Conservation (phyloP, 2,329 filamentous ascomycete genomes). For the Xylariaceae sp. region DNA sequence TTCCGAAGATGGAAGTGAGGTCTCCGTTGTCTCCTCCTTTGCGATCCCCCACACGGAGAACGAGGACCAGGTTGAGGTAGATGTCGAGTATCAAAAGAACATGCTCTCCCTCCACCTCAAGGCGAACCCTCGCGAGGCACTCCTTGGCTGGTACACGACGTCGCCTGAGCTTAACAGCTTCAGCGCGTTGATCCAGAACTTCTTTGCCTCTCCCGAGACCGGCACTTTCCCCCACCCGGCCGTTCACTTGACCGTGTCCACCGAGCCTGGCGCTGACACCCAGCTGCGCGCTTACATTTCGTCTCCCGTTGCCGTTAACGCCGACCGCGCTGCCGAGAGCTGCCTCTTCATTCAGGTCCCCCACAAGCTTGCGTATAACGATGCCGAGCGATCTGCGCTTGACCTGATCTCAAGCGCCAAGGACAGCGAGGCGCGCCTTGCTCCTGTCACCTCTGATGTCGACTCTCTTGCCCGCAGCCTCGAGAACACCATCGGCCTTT, state of each 20-base stretch:
- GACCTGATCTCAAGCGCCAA: constrained; percentile 81
- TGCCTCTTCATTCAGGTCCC: constrained; percentile 97
- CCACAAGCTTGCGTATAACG: constrained; percentile 86
- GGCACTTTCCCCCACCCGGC: constrained; percentile 97
- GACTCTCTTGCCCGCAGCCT: constrained; percentile 81
- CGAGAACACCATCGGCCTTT: constrained; percentile 80
- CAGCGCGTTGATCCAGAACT: constrained; percentile 98
- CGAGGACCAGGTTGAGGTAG: constrained; percentile 96
- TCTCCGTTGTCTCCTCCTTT: constrained; percentile 93
- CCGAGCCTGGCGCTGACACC: constrained; percentile 80
- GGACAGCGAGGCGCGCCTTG: constrained; percentile 68
- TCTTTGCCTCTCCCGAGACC: constrained; percentile 94
- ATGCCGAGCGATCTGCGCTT: constrained; percentile 56
- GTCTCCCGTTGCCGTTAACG: constrained; percentile 87
- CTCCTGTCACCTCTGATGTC: constrained; percentile 76
- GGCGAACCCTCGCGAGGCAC: constrained; percentile 85
- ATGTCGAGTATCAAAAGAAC: constrained; percentile 99
- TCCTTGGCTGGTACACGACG: constrained; percentile 98
- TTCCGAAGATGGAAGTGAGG: constrained; percentile 93
- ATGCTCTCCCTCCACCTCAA: constrained; percentile 95
- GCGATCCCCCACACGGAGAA: constrained; percentile 98
- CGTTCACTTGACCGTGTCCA: constrained; percentile 91
- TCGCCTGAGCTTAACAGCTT: constrained; percentile 97
- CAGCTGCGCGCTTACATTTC: constrained; percentile 92
- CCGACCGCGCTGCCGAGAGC: constrained; percentile 90